Evolutionary conservation across 176 grass and related monocot species (phyloP).

Genomic region (Rhynchospora pubera): DNA sequence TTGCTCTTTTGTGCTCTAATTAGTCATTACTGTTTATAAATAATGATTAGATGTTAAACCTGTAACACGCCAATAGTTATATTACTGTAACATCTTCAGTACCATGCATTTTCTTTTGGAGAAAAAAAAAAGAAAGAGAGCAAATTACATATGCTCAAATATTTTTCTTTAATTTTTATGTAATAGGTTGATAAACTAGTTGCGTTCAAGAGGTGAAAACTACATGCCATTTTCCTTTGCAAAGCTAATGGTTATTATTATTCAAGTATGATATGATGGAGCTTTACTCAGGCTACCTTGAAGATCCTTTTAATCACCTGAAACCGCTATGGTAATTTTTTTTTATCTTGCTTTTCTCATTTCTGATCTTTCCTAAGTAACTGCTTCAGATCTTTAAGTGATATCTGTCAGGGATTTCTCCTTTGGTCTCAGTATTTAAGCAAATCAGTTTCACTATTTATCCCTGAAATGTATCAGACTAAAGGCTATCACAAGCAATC

Average conservation of each 20-base stretch:
- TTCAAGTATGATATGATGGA: conserved; percentile 58
- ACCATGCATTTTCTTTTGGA: neutral
- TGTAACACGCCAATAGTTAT: neutral
- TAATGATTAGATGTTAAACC: neutral
- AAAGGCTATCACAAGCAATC: neutral
- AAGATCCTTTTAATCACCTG: conserved; percentile 66
- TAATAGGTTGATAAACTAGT: neutral
- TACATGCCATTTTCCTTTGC: neutral
- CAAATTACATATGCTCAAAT: neutral
- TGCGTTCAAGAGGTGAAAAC: conserved; percentile 8
- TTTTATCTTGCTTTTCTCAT: neutral
- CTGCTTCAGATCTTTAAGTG: neutral
- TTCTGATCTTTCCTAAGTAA: neutral
- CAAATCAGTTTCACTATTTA: neutral
- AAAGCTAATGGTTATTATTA: conserved; percentile 22
- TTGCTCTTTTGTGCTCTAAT: neutral
- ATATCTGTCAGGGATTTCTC: neutral
- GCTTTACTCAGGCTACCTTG: conserved; percentile 68
- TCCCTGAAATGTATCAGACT: neutral
- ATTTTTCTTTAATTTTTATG: neutral
- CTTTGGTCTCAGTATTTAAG: neutral
- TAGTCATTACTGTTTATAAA: neutral
- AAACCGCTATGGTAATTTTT: conserved; percentile 42
- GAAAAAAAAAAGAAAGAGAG: neutral
- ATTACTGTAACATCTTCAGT: neutral